These are phyloP conservation scores for Wakefieldia striispora DNA, from an alignment of 768 basidiomycete species.

Conservation along the genomic window DNA sequence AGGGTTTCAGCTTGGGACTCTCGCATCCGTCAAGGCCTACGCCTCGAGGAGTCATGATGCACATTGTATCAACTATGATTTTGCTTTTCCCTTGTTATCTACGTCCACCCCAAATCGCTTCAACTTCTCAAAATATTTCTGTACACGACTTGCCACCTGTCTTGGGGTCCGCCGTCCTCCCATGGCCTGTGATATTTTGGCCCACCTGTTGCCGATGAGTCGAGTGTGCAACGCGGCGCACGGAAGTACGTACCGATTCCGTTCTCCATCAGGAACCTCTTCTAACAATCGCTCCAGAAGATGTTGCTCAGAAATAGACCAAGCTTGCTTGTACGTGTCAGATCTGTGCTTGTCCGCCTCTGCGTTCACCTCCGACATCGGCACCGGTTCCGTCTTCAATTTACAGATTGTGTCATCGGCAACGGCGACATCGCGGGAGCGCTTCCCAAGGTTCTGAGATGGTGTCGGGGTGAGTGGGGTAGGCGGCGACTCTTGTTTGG, in stretches of 20 bases:
- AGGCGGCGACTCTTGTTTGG: conserved; percentile 6
- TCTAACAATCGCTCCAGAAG: conserved; percentile 70
- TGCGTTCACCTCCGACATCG: conserved; percentile 16
- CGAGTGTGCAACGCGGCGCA: background rate
- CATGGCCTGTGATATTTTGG: conserved; percentile 82
- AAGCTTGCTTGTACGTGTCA: conserved; percentile 82
- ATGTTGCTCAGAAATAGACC: conserved; percentile 76
- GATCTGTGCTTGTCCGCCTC: conserved; percentile 24
- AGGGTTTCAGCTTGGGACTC: conserved; percentile 10
- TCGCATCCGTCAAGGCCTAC: no score
- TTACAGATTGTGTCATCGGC: conserved; percentile 15
- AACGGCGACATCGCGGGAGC: conserved; percentile 21
- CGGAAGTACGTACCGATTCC: conserved; percentile 54
- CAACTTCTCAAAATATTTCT: conserved; percentile 85
- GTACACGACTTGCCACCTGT: conserved; percentile 86
- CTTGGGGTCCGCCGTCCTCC: conserved; percentile 70
- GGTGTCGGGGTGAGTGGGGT: conserved; percentile 11
- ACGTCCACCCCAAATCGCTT: conserved; percentile 66
- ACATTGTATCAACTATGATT: conserved; percentile 9
- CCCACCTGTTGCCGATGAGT: conserved; percentile 50
- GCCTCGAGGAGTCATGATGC: background rate
- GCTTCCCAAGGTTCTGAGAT: conserved; percentile 26
- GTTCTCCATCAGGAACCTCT: conserved; percentile 74
- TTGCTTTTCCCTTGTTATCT: conserved; percentile 25
- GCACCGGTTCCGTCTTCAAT: conserved; percentile 14